These are phyloP conservation scores for Lotmaria passim DNA, from an alignment of 208 protist genomes.

Conservation along the genomic window DNA sequence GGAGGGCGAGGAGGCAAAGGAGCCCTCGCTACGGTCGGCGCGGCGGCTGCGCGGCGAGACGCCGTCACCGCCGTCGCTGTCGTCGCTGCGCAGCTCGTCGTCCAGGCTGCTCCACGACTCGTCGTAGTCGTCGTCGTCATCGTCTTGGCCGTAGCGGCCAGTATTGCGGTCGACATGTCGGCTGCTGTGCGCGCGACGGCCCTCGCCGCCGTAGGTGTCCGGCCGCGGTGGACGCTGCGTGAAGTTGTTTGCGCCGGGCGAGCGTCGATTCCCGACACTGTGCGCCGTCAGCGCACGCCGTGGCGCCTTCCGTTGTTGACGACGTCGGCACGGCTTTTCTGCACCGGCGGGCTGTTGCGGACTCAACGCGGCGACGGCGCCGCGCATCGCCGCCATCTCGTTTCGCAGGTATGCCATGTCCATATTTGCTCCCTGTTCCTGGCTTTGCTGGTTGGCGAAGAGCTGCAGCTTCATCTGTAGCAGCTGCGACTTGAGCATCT, in stretches of 20 bases:
- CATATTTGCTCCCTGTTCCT: conserved; percentile 27
- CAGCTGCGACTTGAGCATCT: conserved; percentile 44
- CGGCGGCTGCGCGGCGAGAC: conserved; percentile 2
- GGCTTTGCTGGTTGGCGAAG: conserved; percentile 33
- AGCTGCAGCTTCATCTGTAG: conserved; percentile 54
- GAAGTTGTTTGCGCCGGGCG: background rate
- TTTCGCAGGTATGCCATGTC: conserved; percentile 49
- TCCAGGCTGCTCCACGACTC: conserved; percentile 17
- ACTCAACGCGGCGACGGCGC: conserved; percentile 23
- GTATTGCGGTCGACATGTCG: conserved; percentile 9
- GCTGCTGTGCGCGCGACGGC: background rate
- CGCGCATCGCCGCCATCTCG: conserved; percentile 45
- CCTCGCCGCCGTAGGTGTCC: conserved; percentile 26
- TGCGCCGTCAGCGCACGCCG: conserved; percentile 2
- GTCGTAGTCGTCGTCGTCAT: conserved; percentile 16
- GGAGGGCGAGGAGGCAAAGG: conserved; percentile 2
- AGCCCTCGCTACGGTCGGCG: conserved; percentile 4
- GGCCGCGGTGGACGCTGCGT: background rate
- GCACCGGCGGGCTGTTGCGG: background rate
- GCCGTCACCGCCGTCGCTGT: background rate
- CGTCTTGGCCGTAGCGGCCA: conserved; percentile 14
- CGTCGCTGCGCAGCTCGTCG: conserved; percentile 8
- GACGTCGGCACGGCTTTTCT: background rate
- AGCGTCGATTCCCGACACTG: conserved; percentile 13
- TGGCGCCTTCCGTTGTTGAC: background rate